Percentiles rank a stretch among this genome's conserved stretches.
These are phyloP conservation scores for Penicillium coffeae DNA, from an alignment of 495 filamentous ascomycete genomes.

Conservation along the genomic window DNA sequence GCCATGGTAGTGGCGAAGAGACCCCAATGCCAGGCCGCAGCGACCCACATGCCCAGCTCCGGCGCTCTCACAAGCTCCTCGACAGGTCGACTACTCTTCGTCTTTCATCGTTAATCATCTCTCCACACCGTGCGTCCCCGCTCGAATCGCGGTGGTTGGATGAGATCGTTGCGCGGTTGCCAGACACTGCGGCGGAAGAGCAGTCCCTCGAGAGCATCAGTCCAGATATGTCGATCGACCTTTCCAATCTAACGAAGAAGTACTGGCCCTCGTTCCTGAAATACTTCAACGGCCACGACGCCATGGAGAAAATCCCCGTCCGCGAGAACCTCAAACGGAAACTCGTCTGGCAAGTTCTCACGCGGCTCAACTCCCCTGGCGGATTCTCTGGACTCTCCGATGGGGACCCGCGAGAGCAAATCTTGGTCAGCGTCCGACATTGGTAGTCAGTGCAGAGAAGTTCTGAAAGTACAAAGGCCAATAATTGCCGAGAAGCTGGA, in stretches of 20 bases:
- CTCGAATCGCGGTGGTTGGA: constrained; percentile 70
- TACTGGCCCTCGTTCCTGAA: constrained; percentile 57
- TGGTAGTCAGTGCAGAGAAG: constrained; percentile 34
- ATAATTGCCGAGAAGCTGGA: too few species aligned
- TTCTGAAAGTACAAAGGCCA: too few species aligned
- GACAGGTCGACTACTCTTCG: constrained; percentile 37
- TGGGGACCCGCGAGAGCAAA: constrained; percentile 34
- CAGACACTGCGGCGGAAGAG: constrained; percentile 24
- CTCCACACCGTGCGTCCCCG: constrained; percentile 52
- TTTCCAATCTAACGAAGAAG: constrained; percentile 49
- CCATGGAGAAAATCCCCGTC: constrained; percentile 80
- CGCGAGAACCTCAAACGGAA: constrained; percentile 82
- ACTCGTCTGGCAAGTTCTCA: constrained; percentile 64
- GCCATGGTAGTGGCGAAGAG: constrained; percentile 39
- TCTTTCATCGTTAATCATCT: constrained; percentile 44
- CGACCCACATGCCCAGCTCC: constrained; percentile 24
- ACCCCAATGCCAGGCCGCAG: constrained; percentile 32
- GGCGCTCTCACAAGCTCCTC: constrained; percentile 35
- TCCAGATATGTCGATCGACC: constrained; percentile 31
- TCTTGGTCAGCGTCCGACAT: constrained; percentile 42
- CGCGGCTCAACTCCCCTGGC: constrained; percentile 33
- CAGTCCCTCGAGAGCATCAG: constrained; percentile 4
- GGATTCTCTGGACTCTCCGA: constrained; percentile 31
- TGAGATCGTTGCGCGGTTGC: constrained; percentile 61
- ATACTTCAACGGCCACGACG: constrained; percentile 85